These are phyloP conservation scores for Straminergon stramineum DNA, from an alignment of 225 moss, liverwort and hornwort species.

Conservation along the genomic window DNA sequence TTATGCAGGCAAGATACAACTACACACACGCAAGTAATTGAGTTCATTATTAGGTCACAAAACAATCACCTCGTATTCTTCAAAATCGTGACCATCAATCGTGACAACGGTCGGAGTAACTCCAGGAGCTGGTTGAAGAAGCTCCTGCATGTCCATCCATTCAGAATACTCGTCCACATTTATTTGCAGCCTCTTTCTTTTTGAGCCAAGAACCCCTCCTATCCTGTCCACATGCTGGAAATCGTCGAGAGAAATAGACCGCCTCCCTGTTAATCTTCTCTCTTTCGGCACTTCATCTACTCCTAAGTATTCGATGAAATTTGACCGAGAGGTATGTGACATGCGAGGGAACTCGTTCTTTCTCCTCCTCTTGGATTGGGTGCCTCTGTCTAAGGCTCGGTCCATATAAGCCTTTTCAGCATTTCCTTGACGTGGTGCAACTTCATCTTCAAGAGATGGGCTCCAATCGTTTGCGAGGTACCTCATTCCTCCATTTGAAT, in stretches of 20 bases:
- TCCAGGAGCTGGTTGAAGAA: constrained; percentile 81
- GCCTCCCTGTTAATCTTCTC: constrained; percentile 31
- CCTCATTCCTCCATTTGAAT: constrained; percentile 34
- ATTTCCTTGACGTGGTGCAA: constrained; percentile 27
- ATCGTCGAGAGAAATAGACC: constrained; percentile 48
- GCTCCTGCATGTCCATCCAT: constrained; percentile 91
- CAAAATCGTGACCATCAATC: constrained; percentile 93
- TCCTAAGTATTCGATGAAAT: constrained; percentile 26
- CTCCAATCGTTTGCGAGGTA: constrained; percentile 36
- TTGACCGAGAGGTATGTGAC: constrained; percentile 8
- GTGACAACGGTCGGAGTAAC: constrained; percentile 66
- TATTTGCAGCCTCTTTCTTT: constrained; percentile 76
- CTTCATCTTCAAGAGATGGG: constrained; percentile 42
- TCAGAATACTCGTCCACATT: constrained; percentile 83
- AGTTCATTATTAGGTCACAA: background rate
- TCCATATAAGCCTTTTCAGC: constrained; percentile 25
- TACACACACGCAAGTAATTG: background rate
- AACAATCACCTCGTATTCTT: constrained; percentile 75
- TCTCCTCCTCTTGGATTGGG: constrained; percentile 25
- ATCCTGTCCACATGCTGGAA: constrained; percentile 80
- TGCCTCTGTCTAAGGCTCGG: constrained; percentile 17
- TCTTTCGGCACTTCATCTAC: constrained; percentile 18
- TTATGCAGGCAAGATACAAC: background rate
- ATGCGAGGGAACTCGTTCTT: constrained; percentile 40
- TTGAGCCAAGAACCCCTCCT: constrained; percentile 76